A percentile compares a stretch with the other conserved stretches of the same genome.
Evolutionary conservation across 805 yeast species (phyloP).

Genomic region (Debaryomyces maramus): DNA sequence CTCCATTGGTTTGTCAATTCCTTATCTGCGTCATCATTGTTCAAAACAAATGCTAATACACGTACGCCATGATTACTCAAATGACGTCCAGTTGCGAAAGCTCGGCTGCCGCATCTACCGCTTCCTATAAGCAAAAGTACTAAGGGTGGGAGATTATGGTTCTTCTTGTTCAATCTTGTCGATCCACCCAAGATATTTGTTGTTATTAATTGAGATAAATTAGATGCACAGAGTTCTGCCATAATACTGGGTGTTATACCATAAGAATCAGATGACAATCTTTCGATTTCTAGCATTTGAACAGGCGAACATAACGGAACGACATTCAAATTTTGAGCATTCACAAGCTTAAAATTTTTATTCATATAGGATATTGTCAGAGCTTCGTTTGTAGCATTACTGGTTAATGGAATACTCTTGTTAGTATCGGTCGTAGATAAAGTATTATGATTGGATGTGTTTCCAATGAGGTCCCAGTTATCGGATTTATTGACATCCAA

Average conservation of each 20-base stretch:
- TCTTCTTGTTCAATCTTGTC: conserved; percentile 55
- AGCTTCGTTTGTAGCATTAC: conserved; percentile 12
- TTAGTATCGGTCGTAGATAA: conserved; percentile 10
- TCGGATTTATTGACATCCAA: conserved; percentile 43
- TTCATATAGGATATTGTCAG: conserved; percentile 6
- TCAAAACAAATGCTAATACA: conserved; percentile 52
- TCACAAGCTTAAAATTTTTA: conserved; percentile 19
- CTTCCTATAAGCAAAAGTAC: conserved; percentile 73
- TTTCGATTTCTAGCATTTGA: conserved; percentile 75
- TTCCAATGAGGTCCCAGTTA: conserved; percentile 53
- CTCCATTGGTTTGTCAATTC: conserved; percentile 52
- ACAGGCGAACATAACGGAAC: conserved; percentile 72
- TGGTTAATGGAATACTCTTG: conserved; percentile 19
- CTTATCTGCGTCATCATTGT: conserved; percentile 39
- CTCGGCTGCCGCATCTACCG: conserved; percentile 70
- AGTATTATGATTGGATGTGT: conserved; percentile 5
- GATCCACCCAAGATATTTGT: conserved; percentile 65
- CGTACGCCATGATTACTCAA: conserved; percentile 71
- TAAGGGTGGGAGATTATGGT: conserved; percentile 79
- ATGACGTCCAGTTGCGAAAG: conserved; percentile 77
- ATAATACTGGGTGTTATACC: conserved; percentile 50
- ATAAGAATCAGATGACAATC: conserved; percentile 49
- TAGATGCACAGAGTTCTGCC: conserved; percentile 68
- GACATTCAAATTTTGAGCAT: conserved; percentile 21
- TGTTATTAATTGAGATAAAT: conserved; percentile 59